Conservation (phyloP, 2,329 filamentous ascomycete genomes). For the Scorias spongiosa region DNA sequence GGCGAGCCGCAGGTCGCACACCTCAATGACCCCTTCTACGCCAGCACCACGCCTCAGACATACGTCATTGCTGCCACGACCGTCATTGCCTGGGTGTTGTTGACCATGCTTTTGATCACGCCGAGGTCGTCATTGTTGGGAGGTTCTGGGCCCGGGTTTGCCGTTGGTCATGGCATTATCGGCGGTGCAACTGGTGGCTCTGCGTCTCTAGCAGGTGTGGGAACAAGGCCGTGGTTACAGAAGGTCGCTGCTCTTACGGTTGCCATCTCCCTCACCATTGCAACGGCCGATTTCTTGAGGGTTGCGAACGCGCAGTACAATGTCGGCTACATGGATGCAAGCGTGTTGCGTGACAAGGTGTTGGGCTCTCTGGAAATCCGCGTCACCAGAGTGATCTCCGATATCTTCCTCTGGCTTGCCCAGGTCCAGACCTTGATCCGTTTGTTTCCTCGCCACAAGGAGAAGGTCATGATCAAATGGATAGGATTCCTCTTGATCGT, state of each 20-base stretch:
- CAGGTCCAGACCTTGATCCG: slow-evolving; percentile 95
- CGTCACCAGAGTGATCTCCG: slow-evolving; percentile 80
- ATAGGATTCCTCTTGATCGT: slow-evolving; percentile 87
- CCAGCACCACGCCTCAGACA: slow-evolving; percentile 80
- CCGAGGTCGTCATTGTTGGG: slow-evolving; percentile 87
- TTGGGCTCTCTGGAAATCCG: slow-evolving; percentile 75
- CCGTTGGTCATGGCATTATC: slow-evolving; percentile 68
- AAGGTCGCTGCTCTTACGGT: slow-evolving; percentile 49
- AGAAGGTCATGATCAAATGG: slow-evolving; percentile 99
- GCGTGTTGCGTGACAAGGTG: slow-evolving; percentile 59
- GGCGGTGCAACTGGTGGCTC: slow-evolving; percentile 53
- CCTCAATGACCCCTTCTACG: slow-evolving; percentile 77
- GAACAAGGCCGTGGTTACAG: slow-evolving; percentile 85
- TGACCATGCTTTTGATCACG: slow-evolving; percentile 87
- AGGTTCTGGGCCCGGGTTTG: slow-evolving; percentile 28
- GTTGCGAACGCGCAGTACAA: slow-evolving; percentile 72
- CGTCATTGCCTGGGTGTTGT: slow-evolving; percentile 77
- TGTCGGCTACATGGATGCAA: slow-evolving; percentile 64
- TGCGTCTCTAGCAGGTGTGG: slow-evolving; percentile 62
- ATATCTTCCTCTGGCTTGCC: slow-evolving; percentile 92
- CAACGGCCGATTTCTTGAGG: slow-evolving; percentile 77
- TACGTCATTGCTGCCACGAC: slow-evolving; percentile 88
- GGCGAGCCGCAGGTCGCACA: slow-evolving; percentile 42
- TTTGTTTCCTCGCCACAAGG: slow-evolving; percentile 86
- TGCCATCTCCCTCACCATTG: slow-evolving; percentile 77